Conservation (phyloP, 768 basidiomycete species). For the Mycena kentingensis region DNA sequence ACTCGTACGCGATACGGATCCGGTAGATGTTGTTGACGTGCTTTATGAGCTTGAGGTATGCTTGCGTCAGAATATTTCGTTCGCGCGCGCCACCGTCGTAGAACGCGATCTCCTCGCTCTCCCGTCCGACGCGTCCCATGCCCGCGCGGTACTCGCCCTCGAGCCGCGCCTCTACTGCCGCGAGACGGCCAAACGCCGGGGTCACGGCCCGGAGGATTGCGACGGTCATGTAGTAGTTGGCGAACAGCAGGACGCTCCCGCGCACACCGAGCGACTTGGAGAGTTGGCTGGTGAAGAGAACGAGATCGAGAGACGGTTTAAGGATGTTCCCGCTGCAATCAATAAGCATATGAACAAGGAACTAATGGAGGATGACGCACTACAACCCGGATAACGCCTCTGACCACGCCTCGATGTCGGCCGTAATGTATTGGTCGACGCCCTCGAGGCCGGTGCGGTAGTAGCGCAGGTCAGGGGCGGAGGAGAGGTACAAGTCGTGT, state of each 20-base stretch:
- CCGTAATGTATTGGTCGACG: conserved; percentile 90
- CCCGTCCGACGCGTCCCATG: conserved; percentile 81
- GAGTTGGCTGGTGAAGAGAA: conserved; percentile 91
- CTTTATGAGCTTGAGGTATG: conserved; percentile 79
- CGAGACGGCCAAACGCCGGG: conserved; percentile 89
- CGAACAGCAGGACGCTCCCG: conserved; percentile 79
- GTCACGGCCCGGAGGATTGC: conserved; percentile 82
- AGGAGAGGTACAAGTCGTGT: conserved; percentile 88
- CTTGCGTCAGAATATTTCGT: conserved; percentile 73
- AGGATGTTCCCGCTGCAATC: conserved; percentile 79
- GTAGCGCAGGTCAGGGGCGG: conserved; percentile 70
- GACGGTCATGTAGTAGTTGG: conserved; percentile 86
- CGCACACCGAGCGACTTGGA: conserved; percentile 81
- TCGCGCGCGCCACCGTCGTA: conserved; percentile 89
- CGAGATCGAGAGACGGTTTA: conserved; percentile 87
- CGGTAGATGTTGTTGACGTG: conserved; percentile 91
- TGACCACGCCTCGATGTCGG: conserved; percentile 88
- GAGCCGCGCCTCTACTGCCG: conserved; percentile 82
- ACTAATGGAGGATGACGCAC: conserved; percentile 49
- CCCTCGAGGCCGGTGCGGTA: conserved; percentile 68
- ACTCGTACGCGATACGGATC: conserved; percentile 90
- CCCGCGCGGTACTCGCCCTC: conserved; percentile 92
- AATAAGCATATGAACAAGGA: not conserved
- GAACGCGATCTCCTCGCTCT: conserved; percentile 95
- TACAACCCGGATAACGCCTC: conserved; percentile 85